phyloP scores from a whole-genome alignment of 2,329 filamentous ascomycete species.

The Plectosphaerella sp. region DNA sequence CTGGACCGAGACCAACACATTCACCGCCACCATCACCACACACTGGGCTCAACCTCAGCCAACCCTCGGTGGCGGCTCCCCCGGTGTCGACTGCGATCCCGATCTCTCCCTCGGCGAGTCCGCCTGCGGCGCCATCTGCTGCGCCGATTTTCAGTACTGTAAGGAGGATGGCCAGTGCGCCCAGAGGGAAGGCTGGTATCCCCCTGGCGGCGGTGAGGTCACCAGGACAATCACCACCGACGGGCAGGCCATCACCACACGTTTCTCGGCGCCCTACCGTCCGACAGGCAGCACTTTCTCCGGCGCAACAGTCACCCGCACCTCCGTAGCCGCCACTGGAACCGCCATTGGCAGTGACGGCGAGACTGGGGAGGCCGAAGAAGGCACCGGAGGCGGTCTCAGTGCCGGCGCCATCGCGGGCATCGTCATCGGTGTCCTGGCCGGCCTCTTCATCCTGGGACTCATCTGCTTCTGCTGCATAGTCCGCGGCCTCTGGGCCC shows the following conservation, averaged over 20 bases:
- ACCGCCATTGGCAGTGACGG: conserved; percentile 32
- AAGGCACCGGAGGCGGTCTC: conserved; percentile 41
- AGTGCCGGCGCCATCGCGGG: conserved; percentile 74
- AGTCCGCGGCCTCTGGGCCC: conserved; percentile 56
- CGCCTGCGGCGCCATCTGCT: conserved; percentile 67
- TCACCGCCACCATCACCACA: conserved; percentile 53
- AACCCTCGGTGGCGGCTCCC: conserved; percentile 16
- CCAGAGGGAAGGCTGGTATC: conserved; percentile 28
- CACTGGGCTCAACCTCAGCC: conserved; percentile 39
- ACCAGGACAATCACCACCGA: conserved; percentile 40
- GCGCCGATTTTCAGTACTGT: conserved; percentile 66
- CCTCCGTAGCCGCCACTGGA: conserved; percentile 48
- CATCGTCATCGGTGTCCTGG: conserved; percentile 71
- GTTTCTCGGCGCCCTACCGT: conserved; percentile 46
- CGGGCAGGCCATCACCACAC: conserved; percentile 46
- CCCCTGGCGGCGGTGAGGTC: conserved; percentile 19
- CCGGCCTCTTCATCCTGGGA: conserved; percentile 61
- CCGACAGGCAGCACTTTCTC: conserved; percentile 49
- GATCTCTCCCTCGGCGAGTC: conserved; percentile 45
- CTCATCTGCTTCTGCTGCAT: conserved; percentile 74
- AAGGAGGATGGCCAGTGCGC: conserved; percentile 53
- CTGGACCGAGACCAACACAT: conserved; percentile 57
- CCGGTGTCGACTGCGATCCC: conserved; percentile 44
- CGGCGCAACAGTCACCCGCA: conserved; percentile 43
- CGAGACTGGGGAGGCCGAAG: conserved; percentile 20